Evolutionary conservation across 345 rosid species (phyloP), one percentile per base, ranked within the genome.

Genomic region (Rhizophora apiculata): DNA sequence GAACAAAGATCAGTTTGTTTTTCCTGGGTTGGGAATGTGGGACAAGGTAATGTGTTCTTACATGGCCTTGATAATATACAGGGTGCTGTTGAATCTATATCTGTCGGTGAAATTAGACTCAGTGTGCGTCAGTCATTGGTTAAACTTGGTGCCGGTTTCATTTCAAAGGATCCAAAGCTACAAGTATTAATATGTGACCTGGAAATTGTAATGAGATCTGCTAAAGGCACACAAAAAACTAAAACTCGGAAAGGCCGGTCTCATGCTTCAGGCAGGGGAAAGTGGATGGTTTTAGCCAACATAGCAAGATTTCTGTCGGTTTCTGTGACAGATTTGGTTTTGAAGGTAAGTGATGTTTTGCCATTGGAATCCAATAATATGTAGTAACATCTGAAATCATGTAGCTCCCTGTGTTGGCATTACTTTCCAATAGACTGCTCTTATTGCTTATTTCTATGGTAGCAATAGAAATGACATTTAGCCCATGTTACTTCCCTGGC

Each of bases 81-180:
- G 99, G 99, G 99, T 80, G 80, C 96, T 51, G 68, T 95, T 80
- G 99, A 95, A 76, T 95, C 97, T 52, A 81, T 95, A 62, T 88
- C 89, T 53, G 89, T 88, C 71, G 92, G 96, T 66, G 99, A 95
- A 82, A 86, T 95, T 72, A 92, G 88, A 81, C 80, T 92, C 60
- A 87, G 99, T 78, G 69, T 95, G 74, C 93, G 97, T 20, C 97
- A 92, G 84, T 88, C 98, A 27, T 80, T 95, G 88, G 92, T 88
- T 80, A 90, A 85, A 82, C 91, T 92, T 76, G 98, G 99, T 53
- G 92, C 82, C 76, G 97, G 96, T 71, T 86, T 90, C 80, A 80
- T 88, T 77, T 92, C 96, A 18, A 86, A 87, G 84, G 96, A 90
- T 70, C 99, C 98, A 9, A 95, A 95, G 84, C 68, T 92, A 73